Base-by-base conservation (phyloP, 768 basidiomycete genomes). In the Trametes coccinea region DNA sequence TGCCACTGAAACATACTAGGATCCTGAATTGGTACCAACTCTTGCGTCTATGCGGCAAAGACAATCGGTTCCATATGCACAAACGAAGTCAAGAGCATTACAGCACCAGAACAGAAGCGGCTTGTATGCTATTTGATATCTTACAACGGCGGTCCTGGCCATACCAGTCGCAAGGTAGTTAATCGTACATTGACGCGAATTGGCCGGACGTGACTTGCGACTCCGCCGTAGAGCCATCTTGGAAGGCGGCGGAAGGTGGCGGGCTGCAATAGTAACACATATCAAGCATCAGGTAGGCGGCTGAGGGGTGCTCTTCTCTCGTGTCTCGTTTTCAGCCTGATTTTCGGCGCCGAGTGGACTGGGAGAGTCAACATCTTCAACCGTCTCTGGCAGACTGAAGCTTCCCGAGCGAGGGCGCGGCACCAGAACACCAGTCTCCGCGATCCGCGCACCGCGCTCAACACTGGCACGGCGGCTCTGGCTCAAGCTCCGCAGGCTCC, bases 371-470 rank as follows among this genome's bases (percentile, higher is more conserved):
- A 14, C 53, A 16, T 59, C 54, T 33, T 64, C 62, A 48, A 60
- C 39, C 16, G 52, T 45, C 53, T 59, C 58, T 13, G 62, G 61
- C 22, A 62, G 30, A 13, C 58, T 55, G 43, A 59, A 55, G 41
- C 62, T 63, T n/a, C 43, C 55, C 29, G 62, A 59, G 53, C 62
- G 62, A 4, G 48, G 52, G n/a, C 71, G 69, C 16, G 71, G 79
- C 29, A 81, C 78, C 46, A 91, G 70, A 53, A 78, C 79, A 13
- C 87, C 87, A 44, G 83, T 87, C 77, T 91, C 89, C 0, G 88
- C 89, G 30, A 90, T 79, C 39, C 89, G 75, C 22, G 80, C 88
- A 5, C 88, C 86, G 4, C 82, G 79, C 62, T 88, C 88, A 37
- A 84, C 75, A 61, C 85, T 87, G 54, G 69, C 81, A 52, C 85